Base-by-base conservation (phyloP, 371 early-diverging fungal genomes). In the Entomophthora muscae region DNA sequence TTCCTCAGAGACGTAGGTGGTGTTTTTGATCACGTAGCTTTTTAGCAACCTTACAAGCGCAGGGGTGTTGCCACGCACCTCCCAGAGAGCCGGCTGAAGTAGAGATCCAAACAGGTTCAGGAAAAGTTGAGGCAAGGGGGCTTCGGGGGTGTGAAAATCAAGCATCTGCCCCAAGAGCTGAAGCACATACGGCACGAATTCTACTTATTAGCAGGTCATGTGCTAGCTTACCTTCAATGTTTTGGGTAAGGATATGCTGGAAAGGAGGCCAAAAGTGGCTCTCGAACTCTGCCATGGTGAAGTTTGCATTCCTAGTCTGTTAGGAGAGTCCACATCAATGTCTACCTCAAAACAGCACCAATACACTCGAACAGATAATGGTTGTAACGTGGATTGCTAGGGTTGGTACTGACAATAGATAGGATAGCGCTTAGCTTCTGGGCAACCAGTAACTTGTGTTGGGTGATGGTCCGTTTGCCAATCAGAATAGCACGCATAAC, bases 361-460 rank as follows among this genome's bases (percentile, higher is more conserved):
- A 98, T 79, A 22, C 91, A 79, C 71, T 98, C 98, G 71, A 96
- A 98, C 28, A 89, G 72, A 72, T 83, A 96, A 72, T 98, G 97
- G 71, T 90, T 95, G 85, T 96, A 98, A 58, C 83, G 83, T 1
- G 98, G 97, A 73, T 98, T 96, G 72, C 89, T 88, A 13, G 98
- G 98, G 69, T 98, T 98, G 64, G 78, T 78, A 72, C 87, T 84
- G n/a, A 96, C 87, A 42, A 83, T 73, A n/a, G 77, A 77, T 61
- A 96, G 74, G 33, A 95, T 84, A 24, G 69, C 72, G 0, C 84
- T 86, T 65, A 95, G 70, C 53, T 85, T 80, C 55, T 66, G 73
- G 68, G 95, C 17, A 83, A 90, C 57, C 78, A 79, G 0, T 84
- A 83, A 32, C 79, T 66, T 71, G 90, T 80, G 64, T 82, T 82